Percentiles rank a stretch among this genome's conserved stretches.
Evolutionary conservation across 23 red algal genomes (phyloP).

Genomic region (Gracilaria domingensis): DNA sequence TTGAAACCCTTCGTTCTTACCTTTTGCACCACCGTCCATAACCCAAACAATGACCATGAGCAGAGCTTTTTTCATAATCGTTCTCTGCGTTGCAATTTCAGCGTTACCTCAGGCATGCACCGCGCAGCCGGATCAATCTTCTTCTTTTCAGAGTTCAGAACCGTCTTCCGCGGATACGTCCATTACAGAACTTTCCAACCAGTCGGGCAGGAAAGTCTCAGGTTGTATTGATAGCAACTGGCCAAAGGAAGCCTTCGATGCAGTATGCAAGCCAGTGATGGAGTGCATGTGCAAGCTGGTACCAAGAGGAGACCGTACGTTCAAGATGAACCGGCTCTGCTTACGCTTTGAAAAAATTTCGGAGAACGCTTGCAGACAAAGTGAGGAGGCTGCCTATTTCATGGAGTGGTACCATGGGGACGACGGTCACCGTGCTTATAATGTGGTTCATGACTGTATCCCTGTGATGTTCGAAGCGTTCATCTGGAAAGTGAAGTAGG

Average conservation of each 20-base stretch:
- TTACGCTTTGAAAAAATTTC: not conserved
- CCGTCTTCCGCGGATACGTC: too few relatives aligned
- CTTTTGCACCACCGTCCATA: too few relatives aligned
- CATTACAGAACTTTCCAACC: too few relatives aligned
- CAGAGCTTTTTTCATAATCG: too few relatives aligned
- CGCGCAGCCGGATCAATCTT: too few relatives aligned
- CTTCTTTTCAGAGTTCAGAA: not conserved
- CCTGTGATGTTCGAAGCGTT: constrained; percentile 17
- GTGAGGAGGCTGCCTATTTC: not conserved
- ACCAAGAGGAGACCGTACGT: not conserved
- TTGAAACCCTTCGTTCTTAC: too few relatives aligned
- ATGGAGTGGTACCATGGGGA: not conserved
- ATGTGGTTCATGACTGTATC: constrained; percentile 18
- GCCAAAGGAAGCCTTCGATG: constrained; percentile 4
- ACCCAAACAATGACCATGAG: too few relatives aligned
- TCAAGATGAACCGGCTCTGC: constrained; percentile 17
- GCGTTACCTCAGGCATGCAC: too few relatives aligned
- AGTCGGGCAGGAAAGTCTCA: too few relatives aligned
- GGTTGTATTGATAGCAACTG: not conserved
- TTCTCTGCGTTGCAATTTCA: too few relatives aligned
- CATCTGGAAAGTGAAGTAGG: not conserved
- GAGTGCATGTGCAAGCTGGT: constrained; percentile 26
- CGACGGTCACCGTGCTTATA: not conserved
- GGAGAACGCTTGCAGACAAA: not conserved
- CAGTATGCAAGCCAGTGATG: constrained; percentile 6